Base-by-base conservation (phyloP, 192 early-diverging fungal species). In the Thamnidium elegans region DNA sequence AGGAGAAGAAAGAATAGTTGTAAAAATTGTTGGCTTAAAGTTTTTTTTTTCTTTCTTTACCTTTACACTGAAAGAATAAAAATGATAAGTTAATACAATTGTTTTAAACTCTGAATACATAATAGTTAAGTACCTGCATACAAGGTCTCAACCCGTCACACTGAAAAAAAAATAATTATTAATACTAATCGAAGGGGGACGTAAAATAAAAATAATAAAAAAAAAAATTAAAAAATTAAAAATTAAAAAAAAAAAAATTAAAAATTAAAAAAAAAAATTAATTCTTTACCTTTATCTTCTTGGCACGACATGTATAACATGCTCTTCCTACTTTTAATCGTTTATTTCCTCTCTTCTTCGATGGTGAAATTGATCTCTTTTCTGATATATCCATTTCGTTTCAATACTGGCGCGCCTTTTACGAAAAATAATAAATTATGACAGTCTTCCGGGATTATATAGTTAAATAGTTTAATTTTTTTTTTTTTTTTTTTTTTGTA, bases 141-240 rank as follows among this genome's bases (percentile, higher is more conserved):
- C 67, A 69, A 19, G 67, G 67, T n/a, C 61, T 50, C 31, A 69
- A 63, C 8, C 67, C 67, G 62, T 69, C 67, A 15, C 67, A 69
- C 67, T 69, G 20, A 20, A 19, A 56, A 15, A 42, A 26, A 51
- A 52, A 48, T 45, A 45, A 54, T 44, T 10, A 10, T 31, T 65
- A 54, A 47, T 47, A 26, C 13, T 39, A 32, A 52, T 52, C 14
- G 36, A 10, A 39, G 5, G 36, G 36, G 36, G 36, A 39, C 36
- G 36, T 10, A 39, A 39, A 26, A 26, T 26, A 26, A 39, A 39
- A 26, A 26, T 26, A 26, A 26, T 26, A 26, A 26, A 26, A 26
- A 26, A 26, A 26, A 26, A 26, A 26, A 26, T 2, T 26, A 26
- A 3, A 26, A 26, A 26, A n/a, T n/a, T n/a, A 26, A 26, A 26